Percentiles rank a stretch among this genome's conserved stretches.
Evolutionary conservation across 164 flowering plant genomes (phyloP).

Genomic region (Nelumbo lutea): DNA sequence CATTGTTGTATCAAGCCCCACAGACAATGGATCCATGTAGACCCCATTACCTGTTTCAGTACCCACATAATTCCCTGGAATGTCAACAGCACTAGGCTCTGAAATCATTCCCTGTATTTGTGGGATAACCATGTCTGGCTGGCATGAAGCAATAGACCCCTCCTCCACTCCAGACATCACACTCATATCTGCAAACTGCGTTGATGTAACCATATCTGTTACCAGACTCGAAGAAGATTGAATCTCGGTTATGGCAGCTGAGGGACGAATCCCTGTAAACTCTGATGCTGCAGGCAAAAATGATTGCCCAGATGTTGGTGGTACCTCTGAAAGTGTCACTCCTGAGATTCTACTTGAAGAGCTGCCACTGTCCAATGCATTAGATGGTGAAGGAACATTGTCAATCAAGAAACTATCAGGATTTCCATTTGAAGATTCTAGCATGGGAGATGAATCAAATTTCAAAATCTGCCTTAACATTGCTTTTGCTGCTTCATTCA

Average conservation of each 20-base stretch:
- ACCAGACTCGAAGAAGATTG: conserved; percentile 25
- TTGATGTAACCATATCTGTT: conserved; percentile 8
- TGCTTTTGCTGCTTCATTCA: conserved; percentile 63
- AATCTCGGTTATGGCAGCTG: conserved; percentile 23
- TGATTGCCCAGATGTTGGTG: conserved; percentile 24
- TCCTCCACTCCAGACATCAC: conserved; percentile 10
- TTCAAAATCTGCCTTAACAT: conserved; percentile 52
- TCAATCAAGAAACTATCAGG: conserved; percentile 35
- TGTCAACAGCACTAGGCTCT: conserved; percentile 17
- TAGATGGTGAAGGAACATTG: conserved; percentile 25
- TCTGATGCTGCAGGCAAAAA: conserved; percentile 18
- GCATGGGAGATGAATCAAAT: conserved; percentile 31
- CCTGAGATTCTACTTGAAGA: conserved; percentile 31
- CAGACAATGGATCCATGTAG: conserved; percentile 20
- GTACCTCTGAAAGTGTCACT: conserved; percentile 37
- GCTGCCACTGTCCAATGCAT: conserved; percentile 25
- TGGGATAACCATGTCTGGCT: conserved; percentile 18
- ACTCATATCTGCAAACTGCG: conserved; percentile 17
- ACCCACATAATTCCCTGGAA: conserved; percentile 16
- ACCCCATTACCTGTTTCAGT: conserved; percentile 17
- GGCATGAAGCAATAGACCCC: background rate
- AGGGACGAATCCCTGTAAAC: conserved; percentile 3
- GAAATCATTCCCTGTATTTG: conserved; percentile 18
- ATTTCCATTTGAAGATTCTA: conserved; percentile 27
- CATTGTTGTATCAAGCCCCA: conserved; percentile 24